Base-by-base conservation (phyloP, 164 flowering plant genomes). In the Stephania yunnanensis region DNA sequence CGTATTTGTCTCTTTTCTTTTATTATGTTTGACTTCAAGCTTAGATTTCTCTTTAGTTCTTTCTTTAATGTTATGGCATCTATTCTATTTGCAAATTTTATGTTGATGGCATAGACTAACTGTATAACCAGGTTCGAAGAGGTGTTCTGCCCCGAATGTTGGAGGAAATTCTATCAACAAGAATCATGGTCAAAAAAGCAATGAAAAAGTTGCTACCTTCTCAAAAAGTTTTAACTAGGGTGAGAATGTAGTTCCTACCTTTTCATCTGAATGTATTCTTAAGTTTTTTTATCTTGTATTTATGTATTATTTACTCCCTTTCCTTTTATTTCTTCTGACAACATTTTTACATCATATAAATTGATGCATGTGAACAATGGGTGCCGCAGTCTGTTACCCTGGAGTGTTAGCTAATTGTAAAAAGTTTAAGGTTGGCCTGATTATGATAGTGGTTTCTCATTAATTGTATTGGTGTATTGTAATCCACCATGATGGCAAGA, bases 141-240 rank as follows among this genome's bases (percentile, higher is more conserved):
- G 98, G 97, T 66, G 83, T 94, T 70, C 87, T 96, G 46, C 99
- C 99, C 68, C 91, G 93, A n/a, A 82, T 96, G 46, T 78, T 94
- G 79, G 99, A 96, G 81, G 99, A 96, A 84, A 94, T 96, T 76
- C 80, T 96, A 74, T 89, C 93, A 68, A 93, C 98, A 46, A 87
- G 98, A 82, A 86, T 96, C 71, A 91, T 96, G 99, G 93, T 96
- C 67, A 96, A 96, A 82, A 82, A 89, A 78, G 92, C 97, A 73
- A 91, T 96, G 94, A 96, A 91, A 76, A 94, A 88, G 78, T 79
- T 96, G 84, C 70, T 80, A 68, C 86, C 93, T 77, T 87, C 92
- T 7, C 86, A 94, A 78, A 80, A 78, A 78, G 89, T 96, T 80
- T 88, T 89, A 77, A 84, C 82, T 11, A 85, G 95, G 94, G 98